Conservation (phyloP, 2,329 filamentous ascomycete genomes). For the Stenocarpella maydis region DNA sequence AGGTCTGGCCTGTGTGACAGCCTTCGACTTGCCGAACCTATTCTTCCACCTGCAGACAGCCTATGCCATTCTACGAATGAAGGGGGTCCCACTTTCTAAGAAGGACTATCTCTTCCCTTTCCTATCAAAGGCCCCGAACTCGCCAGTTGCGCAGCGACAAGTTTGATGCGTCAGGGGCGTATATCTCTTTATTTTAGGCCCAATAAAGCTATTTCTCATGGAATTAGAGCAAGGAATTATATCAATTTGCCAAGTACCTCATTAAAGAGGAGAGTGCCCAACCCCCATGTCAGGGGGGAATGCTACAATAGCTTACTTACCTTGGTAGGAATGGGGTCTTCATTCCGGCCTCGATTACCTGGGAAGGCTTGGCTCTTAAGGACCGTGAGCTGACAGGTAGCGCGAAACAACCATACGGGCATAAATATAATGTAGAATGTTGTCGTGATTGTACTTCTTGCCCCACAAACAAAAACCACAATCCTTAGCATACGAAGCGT, state of each 20-base stretch:
- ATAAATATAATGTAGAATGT: slow-evolving; percentile 49
- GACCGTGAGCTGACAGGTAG: slow-evolving; percentile 2
- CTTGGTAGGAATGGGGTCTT: too few relatives aligned
- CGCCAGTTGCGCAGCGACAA: background rate
- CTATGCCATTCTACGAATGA: slow-evolving; percentile 63
- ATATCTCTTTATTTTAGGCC: background rate
- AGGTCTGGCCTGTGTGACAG: slow-evolving; percentile 51
- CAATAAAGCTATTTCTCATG: background rate
- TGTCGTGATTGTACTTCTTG: slow-evolving; percentile 40
- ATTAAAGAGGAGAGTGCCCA: too few relatives aligned
- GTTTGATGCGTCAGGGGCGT: background rate
- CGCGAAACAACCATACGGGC: slow-evolving; percentile 44
- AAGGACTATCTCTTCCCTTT: slow-evolving; percentile 54
- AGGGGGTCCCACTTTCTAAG: slow-evolving; percentile 67
- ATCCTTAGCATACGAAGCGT: slow-evolving; percentile 48
- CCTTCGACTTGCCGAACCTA: slow-evolving; percentile 63
- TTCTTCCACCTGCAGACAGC: slow-evolving; percentile 67
- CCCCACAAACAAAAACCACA: slow-evolving; percentile 39
- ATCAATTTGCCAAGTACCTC: too few relatives aligned
- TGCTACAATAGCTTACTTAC: background rate
- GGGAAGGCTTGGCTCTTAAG: background rate
- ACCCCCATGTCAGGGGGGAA: background rate
- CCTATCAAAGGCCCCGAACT: background rate
- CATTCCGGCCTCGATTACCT: background rate
- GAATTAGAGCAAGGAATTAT: too few relatives aligned